These are phyloP conservation scores for Hypoxylon trugodes DNA, from an alignment of 495 filamentous ascomycete species.

Conservation along the genomic window DNA sequence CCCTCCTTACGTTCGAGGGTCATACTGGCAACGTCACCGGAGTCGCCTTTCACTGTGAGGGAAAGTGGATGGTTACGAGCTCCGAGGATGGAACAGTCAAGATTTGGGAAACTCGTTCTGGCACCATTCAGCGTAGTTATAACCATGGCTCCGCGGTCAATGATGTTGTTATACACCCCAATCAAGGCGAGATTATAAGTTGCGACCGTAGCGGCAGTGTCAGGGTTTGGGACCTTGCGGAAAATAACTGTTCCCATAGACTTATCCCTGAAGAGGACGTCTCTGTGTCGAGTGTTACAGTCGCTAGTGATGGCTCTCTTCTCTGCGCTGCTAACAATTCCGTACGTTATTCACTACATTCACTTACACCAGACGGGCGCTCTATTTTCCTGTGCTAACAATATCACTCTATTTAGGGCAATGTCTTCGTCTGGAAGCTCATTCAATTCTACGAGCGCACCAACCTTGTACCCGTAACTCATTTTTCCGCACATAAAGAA, in stretches of 20 bases:
- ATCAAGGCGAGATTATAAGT: slow-evolving; percentile 96
- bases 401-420: slow-evolving; percentile 67
- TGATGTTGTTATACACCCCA: slow-evolving; percentile 97
- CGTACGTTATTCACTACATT: slow-evolving; percentile 57
- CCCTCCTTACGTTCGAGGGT: slow-evolving; percentile 90
- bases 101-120: slow-evolving; percentile 95
- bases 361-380: not conserved
- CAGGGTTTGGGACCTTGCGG: slow-evolving; percentile 93
- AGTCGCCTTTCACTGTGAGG: slow-evolving; percentile 96
- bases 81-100: slow-evolving; percentile 97
- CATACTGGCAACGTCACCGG: slow-evolving; percentile 96
- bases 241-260: slow-evolving; percentile 96
- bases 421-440: slow-evolving; percentile 96
- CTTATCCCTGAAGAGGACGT: slow-evolving; percentile 96
- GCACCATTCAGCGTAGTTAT: slow-evolving; percentile 90
- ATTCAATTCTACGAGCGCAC: slow-evolving; percentile 84
- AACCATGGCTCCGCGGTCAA: slow-evolving; percentile 86
- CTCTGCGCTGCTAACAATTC: slow-evolving; percentile 96
- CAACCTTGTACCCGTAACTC: slow-evolving; percentile 86
- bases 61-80: slow-evolving; percentile 99
- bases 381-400: not conserved
- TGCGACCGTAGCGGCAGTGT: slow-evolving; percentile 95
- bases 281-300: slow-evolving; percentile 90
- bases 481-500: slow-evolving; percentile 90
- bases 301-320: slow-evolving; percentile 91